Conservation (phyloP, 345 rosid genomes). For the Bruguiera gymnorhiza region DNA sequence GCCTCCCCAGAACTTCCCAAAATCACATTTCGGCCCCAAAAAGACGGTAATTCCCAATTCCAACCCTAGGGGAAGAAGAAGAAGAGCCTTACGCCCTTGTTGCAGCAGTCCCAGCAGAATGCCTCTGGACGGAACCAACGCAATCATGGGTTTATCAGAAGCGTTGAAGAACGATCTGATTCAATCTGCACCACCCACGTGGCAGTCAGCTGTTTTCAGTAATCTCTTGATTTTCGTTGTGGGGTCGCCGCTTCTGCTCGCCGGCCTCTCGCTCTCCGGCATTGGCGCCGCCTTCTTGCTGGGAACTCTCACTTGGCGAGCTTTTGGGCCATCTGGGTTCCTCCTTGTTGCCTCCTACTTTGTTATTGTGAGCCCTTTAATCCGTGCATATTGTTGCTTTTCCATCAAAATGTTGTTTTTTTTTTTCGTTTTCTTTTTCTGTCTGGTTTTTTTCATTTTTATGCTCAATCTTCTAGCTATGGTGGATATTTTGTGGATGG, state of each 20-base stretch:
- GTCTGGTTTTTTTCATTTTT: not conserved
- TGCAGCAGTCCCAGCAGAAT: conserved; percentile 19
- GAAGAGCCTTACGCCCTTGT: not conserved
- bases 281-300: conserved; percentile 81
- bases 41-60: conserved; percentile 17
- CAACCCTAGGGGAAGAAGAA: not conserved
- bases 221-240: conserved; percentile 67
- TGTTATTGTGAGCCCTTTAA: conserved; percentile 32
- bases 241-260: conserved; percentile 70
- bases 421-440: not conserved
- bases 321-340: conserved; percentile 81
- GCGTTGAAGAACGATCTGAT: conserved; percentile 39
- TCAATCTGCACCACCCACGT: conserved; percentile 63
- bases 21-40: not conserved
- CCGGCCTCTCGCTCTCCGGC: conserved; percentile 79
- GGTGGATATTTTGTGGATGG: not conserved
- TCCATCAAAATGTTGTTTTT: not conserved
- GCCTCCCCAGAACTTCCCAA: conserved; percentile 15
- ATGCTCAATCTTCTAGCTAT: not conserved
- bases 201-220: conserved; percentile 76
- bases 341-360: conserved; percentile 83
- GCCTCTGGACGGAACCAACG: conserved; percentile 27
- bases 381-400: not conserved
- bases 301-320: conserved; percentile 94
- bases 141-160: conserved; percentile 45